Evolutionary conservation across 2,329 filamentous ascomycete species (phyloP).

Genomic region (Scedosporium aurantiacum): DNA sequence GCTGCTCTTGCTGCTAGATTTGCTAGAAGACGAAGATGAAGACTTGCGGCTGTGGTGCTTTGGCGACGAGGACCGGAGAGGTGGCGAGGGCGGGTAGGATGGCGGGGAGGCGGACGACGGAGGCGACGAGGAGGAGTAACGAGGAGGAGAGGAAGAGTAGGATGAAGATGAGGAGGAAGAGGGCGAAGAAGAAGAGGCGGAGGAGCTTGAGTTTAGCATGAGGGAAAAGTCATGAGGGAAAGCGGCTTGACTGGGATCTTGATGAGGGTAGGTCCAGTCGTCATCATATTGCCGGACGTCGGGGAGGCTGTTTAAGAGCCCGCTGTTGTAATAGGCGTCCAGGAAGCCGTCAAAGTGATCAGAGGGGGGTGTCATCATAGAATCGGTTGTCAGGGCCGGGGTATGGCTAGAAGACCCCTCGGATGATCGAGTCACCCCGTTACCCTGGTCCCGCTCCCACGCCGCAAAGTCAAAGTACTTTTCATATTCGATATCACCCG

Average conservation of each 20-base stretch:
- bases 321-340: background rate
- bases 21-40: background rate
- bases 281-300: slow-evolving; percentile 18
- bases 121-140: background rate
- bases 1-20: slow-evolving; percentile 3
- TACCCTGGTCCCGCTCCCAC: slow-evolving; percentile 6
- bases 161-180: background rate
- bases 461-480: slow-evolving; percentile 5
- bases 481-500: slow-evolving; percentile 4
- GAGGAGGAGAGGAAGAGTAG: background rate
- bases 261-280: slow-evolving; percentile 29
- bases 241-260: slow-evolving; percentile 20
- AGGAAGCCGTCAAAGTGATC: background rate
- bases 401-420: slow-evolving; percentile 5
- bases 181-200: slow-evolving; percentile 5
- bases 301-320: slow-evolving; percentile 4
- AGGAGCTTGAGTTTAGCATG: slow-evolving; percentile 3
- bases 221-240: background rate
- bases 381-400: slow-evolving; percentile 4
- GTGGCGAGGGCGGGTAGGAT: slow-evolving; percentile 1
- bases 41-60: background rate
- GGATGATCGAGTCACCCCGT: slow-evolving; percentile 4
- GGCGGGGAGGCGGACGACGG: slow-evolving; percentile 1
- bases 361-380: slow-evolving; percentile 4
- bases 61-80: slow-evolving; percentile 5